A percentile compares a stretch with the other conserved stretches of the same genome.
These are phyloP conservation scores for Pelargonium citronellum DNA, from an alignment of 441 rosid genomes.

Conservation along the genomic window DNA sequence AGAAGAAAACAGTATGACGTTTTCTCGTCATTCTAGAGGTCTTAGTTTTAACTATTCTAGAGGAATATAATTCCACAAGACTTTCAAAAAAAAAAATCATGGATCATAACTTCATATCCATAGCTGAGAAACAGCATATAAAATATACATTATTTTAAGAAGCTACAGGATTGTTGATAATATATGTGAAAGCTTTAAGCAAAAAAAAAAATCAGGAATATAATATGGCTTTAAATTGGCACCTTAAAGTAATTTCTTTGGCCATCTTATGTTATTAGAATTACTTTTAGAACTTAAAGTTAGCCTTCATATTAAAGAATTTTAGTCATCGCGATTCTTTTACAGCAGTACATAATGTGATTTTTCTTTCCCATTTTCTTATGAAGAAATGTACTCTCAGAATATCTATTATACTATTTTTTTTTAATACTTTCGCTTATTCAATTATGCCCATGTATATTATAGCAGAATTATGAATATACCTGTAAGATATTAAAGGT, in stretches of 20 bases:
- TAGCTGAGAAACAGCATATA: neutral
- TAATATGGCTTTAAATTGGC: neutral
- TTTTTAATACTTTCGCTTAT: neutral
- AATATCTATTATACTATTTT: neutral
- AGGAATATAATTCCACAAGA: neutral
- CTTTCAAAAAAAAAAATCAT: neutral
- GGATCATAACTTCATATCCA: neutral
- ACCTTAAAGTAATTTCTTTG: neutral
- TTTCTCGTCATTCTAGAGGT: neutral
- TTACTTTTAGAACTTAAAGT: neutral
- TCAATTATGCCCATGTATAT: neutral
- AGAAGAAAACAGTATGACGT: neutral
- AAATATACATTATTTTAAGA: neutral
- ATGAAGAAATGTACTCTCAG: neutral
- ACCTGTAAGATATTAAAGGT: slow-evolving; percentile 80
- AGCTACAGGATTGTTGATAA: neutral
- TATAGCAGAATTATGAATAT: slow-evolving; percentile 17
- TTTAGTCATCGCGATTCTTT: neutral
- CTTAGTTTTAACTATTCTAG: neutral
- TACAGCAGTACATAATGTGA: neutral
- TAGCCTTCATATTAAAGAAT: neutral
- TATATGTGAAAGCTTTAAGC: neutral
- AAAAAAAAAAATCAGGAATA: neutral
- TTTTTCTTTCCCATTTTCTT: neutral
- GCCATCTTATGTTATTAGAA: neutral